These are phyloP conservation scores for Naganishia cerealis DNA, from an alignment of 1,284 basidiomycete genomes.

Conservation along the genomic window DNA sequence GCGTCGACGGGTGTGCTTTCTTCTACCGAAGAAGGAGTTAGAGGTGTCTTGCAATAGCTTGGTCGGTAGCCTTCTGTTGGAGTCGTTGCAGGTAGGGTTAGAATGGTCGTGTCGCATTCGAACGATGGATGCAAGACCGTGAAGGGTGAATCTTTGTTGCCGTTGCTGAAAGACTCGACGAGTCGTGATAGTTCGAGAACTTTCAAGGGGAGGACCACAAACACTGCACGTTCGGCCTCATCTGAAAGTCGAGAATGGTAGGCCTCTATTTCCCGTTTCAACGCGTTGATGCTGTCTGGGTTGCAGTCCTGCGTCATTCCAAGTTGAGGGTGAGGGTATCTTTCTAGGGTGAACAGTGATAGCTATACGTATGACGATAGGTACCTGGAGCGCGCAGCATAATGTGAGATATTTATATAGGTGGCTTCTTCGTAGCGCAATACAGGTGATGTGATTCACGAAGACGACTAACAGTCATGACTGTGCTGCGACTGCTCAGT, in stretches of 20 bases:
- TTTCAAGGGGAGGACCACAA: slow-evolving; percentile 26
- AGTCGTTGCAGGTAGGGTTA: background rate
- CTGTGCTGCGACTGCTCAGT: too few relatives aligned
- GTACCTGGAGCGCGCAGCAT: too few relatives aligned
- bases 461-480: background rate
- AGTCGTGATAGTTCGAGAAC: slow-evolving; percentile 20
- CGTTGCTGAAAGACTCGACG: slow-evolving; percentile 16
- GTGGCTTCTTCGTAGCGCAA: too few relatives aligned
- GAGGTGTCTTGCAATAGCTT: background rate
- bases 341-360: background rate
- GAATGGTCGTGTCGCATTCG: slow-evolving; percentile 16
- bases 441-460: background rate
- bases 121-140: slow-evolving; percentile 8
- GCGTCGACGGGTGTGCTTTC: background rate
- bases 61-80: slow-evolving; percentile 21
- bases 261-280: slow-evolving; percentile 9
- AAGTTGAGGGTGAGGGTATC: background rate
- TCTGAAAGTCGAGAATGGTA: slow-evolving; percentile 10
- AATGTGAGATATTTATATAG: too few relatives aligned
- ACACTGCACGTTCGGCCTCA: slow-evolving; percentile 21
- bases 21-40: background rate
- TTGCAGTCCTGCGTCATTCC: slow-evolving; percentile 12
- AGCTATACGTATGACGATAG: background rate
- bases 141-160: slow-evolving; percentile 18
- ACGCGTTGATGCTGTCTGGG: slow-evolving; percentile 10